Evolutionary conservation across 495 filamentous ascomycete genomes (phyloP).

Genomic region (Lophiotrema nucula): DNA sequence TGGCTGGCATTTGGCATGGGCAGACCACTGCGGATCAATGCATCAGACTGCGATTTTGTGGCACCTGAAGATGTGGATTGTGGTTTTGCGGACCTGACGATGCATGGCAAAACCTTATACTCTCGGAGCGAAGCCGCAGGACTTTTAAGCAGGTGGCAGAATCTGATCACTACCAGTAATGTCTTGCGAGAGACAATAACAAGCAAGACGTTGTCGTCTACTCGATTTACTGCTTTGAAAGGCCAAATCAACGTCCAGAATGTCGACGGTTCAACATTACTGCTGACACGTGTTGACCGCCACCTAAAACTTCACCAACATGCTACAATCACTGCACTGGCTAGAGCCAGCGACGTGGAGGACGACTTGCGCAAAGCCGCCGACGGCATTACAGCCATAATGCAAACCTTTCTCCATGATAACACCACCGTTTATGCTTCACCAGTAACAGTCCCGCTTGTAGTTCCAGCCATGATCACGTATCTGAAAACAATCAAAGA

Average conservation of each 20-base stretch:
- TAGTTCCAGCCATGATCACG: conserved; percentile 10
- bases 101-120: not conserved
- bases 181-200: conserved; percentile 3
- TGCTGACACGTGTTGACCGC: not conserved
- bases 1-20: conserved; percentile 34
- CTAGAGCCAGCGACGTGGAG: not conserved
- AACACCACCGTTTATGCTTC: conserved; percentile 1
- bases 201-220: not conserved
- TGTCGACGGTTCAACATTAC: not conserved
- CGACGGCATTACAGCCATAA: not conserved
- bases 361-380: not conserved
- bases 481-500: not conserved
- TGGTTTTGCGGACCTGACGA: not conserved
- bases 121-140: not conserved
- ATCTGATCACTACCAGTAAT: not conserved
- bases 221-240: not conserved
- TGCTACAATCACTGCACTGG: conserved; percentile 1
- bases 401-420: not conserved
- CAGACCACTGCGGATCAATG: conserved; percentile 29
- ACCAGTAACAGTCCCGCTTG: not conserved
- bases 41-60: conserved; percentile 17
- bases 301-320: conserved; percentile 7
- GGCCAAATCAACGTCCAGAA: not conserved
- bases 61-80: not conserved
- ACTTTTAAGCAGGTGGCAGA: not conserved